Conservation (phyloP, 2,329 filamentous ascomycete genomes). For the Pyricularia sp. region DNA sequence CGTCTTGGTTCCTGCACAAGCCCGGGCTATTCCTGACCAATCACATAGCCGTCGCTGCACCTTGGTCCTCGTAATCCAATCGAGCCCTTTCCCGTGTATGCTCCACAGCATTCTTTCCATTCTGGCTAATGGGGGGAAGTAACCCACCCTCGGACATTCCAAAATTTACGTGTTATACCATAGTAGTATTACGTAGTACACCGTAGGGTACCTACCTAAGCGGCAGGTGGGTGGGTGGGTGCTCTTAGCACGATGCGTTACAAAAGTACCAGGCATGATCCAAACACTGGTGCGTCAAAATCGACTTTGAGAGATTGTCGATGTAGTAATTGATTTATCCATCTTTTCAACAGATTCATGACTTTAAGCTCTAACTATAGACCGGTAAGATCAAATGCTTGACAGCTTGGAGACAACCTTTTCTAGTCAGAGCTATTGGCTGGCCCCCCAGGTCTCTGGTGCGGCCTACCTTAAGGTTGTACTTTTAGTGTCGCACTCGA, state of each 20-base stretch:
- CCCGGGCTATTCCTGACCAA: background rate
- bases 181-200: no score
- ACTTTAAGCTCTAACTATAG: background rate
- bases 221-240: no score
- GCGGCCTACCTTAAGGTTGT: no score
- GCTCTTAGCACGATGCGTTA: background rate
- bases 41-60: background rate
- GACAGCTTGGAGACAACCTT: background rate
- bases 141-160: background rate
- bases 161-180: background rate
- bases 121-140: background rate
- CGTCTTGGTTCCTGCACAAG: background rate
- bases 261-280: background rate
- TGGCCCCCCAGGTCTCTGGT: no score
- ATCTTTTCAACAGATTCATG: background rate
- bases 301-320: background rate
- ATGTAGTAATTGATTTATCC: background rate
- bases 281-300: background rate
- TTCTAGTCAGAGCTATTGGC: background rate
- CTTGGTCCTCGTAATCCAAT: background rate
- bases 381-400: background rate
- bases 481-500: background rate
- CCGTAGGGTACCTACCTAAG: no score
- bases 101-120: background rate
- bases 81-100: background rate